Evolutionary conservation across 129 eudicot species (phyloP).

Genomic region (Ambrosia trifida): DNA sequence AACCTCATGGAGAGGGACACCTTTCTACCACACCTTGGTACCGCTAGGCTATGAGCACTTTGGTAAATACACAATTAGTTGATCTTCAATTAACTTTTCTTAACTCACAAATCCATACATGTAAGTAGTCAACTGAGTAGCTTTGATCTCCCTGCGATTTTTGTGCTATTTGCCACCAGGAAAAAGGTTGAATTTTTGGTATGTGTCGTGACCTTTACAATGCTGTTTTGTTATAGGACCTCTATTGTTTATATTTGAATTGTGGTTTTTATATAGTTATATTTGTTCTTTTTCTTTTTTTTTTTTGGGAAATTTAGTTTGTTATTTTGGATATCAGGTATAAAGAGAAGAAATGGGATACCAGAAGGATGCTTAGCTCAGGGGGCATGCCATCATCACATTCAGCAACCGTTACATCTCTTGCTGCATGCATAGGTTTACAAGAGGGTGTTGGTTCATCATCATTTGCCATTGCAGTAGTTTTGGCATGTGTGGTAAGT

Average conservation of each 20-base stretch:
- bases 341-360: conserved; percentile 91
- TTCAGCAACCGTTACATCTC: conserved; percentile 90
- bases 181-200: conserved; percentile 8
- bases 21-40: too few relatives aligned
- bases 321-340: conserved; percentile 47
- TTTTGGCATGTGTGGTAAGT: conserved; percentile 92
- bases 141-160: background rate
- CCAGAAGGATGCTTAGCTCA: conserved; percentile 77
- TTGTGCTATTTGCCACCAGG: background rate
- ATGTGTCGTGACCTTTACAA: background rate
- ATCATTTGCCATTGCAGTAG: conserved; percentile 79
- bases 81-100: background rate
- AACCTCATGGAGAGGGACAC: too few relatives aligned
- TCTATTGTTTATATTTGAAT: background rate
- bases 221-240: background rate
- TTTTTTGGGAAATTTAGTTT: conserved; percentile 13
- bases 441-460: conserved; percentile 69
- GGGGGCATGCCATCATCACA: conserved; percentile 99
- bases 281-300: background rate
- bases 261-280: background rate
- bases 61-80: background rate
- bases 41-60: too few relatives aligned
- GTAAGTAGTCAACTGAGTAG: background rate
- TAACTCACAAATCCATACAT: background rate
- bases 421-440: conserved; percentile 71